Evolutionary conservation across 352 stramenopile species (phyloP), one percentile per base, ranked within the genome.

Genomic region (Phytopythium delawarense): DNA sequence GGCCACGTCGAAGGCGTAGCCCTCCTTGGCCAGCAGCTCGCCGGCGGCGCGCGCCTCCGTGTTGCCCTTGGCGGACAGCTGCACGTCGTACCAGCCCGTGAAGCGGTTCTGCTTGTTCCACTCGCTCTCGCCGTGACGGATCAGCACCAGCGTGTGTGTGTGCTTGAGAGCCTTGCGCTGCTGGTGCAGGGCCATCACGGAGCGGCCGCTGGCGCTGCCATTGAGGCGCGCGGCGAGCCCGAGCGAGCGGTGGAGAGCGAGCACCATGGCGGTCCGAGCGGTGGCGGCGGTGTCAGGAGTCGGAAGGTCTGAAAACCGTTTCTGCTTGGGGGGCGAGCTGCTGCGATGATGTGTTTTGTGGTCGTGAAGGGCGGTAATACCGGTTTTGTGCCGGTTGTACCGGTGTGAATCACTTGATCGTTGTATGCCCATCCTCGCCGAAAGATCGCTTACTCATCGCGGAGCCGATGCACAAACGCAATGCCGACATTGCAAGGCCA

Each of bases 81-180:
- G 90, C 61, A 96, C 93, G 72, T 98, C 91, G 70, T 92, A 96
- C 91, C 90, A 98, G 51, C 94, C 94, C 50, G 95, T 98, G 69
- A 98, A 98, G 44, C 88, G 79, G 76, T 98, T 98, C 68, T 97
- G 80, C 57, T 90, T 84, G 86, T 98, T 98, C 94, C 94, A 98
- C 63, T 96, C 96, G 61, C 78, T 95, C 75, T 98, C 91, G 37
- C 94, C 94, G 76, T 98, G 94, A 54, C 94, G 91, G 59, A 98
- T 87, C 66, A 98, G 81, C 69, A 97, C 84, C 37, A 97, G 78
- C 69, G 87, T 95, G 73, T 94, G 82, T 70, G 84, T 94, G 81
- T 92, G 79, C 76, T 89, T 86, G 59, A 74, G 67, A 51, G 78
- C 69, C 62, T 81, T 81, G 64, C 85, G 81, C 70, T 81, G 77